These are phyloP conservation scores for Santalum album DNA, from an alignment of 164 flowering plant species.

Conservation along the genomic window DNA sequence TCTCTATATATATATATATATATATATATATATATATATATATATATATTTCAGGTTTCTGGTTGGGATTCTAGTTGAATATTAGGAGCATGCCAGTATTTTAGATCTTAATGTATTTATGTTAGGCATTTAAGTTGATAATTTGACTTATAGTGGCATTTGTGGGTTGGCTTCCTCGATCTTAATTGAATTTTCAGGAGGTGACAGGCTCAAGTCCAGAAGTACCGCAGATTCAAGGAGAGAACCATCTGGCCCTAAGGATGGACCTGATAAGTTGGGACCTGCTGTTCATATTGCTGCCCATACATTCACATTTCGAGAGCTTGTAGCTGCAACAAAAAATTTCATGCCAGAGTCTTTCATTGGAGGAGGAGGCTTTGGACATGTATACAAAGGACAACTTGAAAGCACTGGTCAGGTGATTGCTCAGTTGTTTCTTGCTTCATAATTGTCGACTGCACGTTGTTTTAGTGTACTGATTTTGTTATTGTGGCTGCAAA, in stretches of 20 bases:
- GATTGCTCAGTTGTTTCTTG: not conserved
- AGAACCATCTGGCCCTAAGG: conserved; percentile 27
- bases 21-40: too few species aligned
- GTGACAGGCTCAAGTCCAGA: conserved; percentile 35
- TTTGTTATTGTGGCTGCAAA: too few species aligned
- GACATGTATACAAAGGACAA: conserved; percentile 55
- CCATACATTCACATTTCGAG: conserved; percentile 58
- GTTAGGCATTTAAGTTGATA: too few species aligned
- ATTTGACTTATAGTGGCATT: not conserved
- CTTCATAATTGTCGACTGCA: too few species aligned
- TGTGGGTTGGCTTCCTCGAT: not conserved
- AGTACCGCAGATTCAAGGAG: conserved; percentile 29
- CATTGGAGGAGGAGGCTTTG: conserved; percentile 73
- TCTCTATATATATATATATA: too few species aligned
- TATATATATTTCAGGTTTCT: too few species aligned
- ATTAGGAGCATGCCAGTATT: too few species aligned
- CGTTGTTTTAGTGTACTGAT: too few species aligned
- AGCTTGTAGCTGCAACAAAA: conserved; percentile 60
- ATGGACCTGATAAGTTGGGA: conserved; percentile 18
- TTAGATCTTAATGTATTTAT: too few species aligned
- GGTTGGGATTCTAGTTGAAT: too few species aligned
- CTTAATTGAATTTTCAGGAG: conserved; percentile 22
- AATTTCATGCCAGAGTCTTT: conserved; percentile 55
- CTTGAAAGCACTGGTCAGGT: conserved; percentile 61
- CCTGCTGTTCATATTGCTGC: conserved; percentile 42